Evolutionary conservation across 2,329 filamentous ascomycete species (phyloP), one percentile per base, ranked within the genome.

Genomic region (Reticulascus tulasneorum): DNA sequence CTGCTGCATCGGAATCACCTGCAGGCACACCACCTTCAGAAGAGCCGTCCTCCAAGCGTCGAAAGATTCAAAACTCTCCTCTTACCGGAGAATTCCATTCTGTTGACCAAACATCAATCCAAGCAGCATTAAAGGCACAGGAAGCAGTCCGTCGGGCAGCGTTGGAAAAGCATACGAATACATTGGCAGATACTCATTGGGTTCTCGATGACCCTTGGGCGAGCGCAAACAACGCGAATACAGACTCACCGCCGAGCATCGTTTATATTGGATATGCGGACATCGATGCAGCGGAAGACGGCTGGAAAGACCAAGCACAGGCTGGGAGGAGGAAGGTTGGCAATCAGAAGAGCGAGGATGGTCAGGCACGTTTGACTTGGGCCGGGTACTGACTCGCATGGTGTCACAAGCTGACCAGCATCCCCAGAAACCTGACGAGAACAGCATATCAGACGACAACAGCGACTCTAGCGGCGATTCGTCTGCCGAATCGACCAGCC

Each of bases 111-210:
- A 69, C 72, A 27, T 72, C 77, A 2, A 69, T 86, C 28, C 69
- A 80, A 51, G 77, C 75, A 4, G 81, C 82, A 3, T 56, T 84
- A 11, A 76, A 78, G 6, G 75, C 77, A 22, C 81, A 86, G 51
- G 84, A 88, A 56, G 70, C 71, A 33, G 82, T 79, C 50, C 73
- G 78, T 8, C 71, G 77, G 52, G 69, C 73, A 42, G 69, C 78
- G 24, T 53, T 86, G 10, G 75, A 81, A 42, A 74, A 73, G 48
- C 77, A 79, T 42, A 77, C 78, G 8, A 71, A 74, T 13, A 72
- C 77, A 44, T 63, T 75, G 27, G 79, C 81, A 34, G 86, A 90
- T 56, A 83, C 82, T 13, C 80, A 82, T 55, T 91, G 86, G 86
- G 82, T 86, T 13, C 63, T 90, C 37, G 79, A 78, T 42, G 71